Percentiles rank a stretch among this genome's conserved stretches.
These are phyloP conservation scores for Scedosporium boydii DNA, from an alignment of 2,329 filamentous ascomycete species.

Conservation along the genomic window DNA sequence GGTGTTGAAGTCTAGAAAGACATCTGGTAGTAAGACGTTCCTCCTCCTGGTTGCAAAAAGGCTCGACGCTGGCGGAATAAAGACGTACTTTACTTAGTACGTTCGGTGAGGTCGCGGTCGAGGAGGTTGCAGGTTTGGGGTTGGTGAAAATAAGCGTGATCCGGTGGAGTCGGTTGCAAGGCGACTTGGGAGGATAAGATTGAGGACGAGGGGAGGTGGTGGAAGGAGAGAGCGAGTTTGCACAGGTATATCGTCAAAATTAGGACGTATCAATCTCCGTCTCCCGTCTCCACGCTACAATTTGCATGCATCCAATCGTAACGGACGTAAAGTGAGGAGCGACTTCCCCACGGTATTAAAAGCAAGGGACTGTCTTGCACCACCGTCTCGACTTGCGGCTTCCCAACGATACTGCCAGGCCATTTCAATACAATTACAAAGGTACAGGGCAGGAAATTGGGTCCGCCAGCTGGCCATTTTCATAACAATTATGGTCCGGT, in stretches of 20 bases:
- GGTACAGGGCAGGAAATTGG: background rate
- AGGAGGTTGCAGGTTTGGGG: constrained; percentile 5
- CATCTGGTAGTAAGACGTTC: background rate
- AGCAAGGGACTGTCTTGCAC: too few species aligned
- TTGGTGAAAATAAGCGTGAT: background rate
- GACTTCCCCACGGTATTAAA: background rate
- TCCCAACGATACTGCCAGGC: background rate
- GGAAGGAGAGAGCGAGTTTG: background rate
- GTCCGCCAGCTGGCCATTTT: background rate
- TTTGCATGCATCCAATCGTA: background rate
- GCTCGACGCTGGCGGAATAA: background rate
- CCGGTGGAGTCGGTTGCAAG: background rate
- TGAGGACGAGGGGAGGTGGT: background rate
- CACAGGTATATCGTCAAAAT: background rate
- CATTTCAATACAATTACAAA: too few species aligned
- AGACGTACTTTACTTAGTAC: background rate
- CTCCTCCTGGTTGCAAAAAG: constrained; percentile 1
- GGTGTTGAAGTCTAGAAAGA: constrained; percentile 1
- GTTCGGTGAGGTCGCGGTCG: background rate
- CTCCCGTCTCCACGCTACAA: background rate
- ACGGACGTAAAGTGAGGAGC: background rate
- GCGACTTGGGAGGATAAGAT: background rate
- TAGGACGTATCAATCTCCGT: background rate
- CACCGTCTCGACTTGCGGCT: too few species aligned
- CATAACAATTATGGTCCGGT: too few species aligned